A percentile compares a stretch with the other conserved stretches of the same genome.
phyloP scores from a whole-genome alignment of 306 rosid species.

The Canavalia ensiformis region DNA sequence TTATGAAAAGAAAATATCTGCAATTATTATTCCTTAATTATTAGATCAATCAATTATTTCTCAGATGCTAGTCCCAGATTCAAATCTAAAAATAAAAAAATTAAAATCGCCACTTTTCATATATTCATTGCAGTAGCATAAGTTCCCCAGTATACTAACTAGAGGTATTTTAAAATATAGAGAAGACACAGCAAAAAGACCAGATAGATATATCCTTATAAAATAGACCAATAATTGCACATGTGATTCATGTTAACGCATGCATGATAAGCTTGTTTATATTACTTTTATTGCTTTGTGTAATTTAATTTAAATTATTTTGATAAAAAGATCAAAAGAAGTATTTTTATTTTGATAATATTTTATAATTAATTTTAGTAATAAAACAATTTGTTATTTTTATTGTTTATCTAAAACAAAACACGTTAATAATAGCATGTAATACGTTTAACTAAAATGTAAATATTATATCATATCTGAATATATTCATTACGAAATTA shows the following conservation, averaged over 20 bases:
- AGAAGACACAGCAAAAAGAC: neutral
- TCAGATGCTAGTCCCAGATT: neutral
- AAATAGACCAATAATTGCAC: neutral
- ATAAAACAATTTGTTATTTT: too few species aligned
- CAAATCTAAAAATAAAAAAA: neutral
- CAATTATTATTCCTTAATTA: neutral
- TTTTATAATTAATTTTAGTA: too few species aligned
- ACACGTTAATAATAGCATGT: too few species aligned
- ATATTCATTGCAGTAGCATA: neutral
- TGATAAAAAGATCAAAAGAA: too few species aligned
- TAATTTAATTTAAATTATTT: too few species aligned
- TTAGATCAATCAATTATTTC: neutral
- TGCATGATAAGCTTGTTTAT: neutral
- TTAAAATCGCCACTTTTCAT: neutral
- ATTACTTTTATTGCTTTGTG: neutral
- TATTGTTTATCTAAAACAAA: too few species aligned
- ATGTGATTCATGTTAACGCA: neutral
- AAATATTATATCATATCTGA: too few species aligned
- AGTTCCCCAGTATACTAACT: neutral
- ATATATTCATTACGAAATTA: too few species aligned
- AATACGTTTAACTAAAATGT: too few species aligned
- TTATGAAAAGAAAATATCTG: neutral
- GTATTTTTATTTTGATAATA: too few species aligned
- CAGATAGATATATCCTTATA: neutral
- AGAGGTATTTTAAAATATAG: too few species aligned